Percentiles rank a stretch among this genome's conserved stretches.
phyloP scores from a whole-genome alignment of 2,329 filamentous ascomycete species.

The Fusarium nelsonii region DNA sequence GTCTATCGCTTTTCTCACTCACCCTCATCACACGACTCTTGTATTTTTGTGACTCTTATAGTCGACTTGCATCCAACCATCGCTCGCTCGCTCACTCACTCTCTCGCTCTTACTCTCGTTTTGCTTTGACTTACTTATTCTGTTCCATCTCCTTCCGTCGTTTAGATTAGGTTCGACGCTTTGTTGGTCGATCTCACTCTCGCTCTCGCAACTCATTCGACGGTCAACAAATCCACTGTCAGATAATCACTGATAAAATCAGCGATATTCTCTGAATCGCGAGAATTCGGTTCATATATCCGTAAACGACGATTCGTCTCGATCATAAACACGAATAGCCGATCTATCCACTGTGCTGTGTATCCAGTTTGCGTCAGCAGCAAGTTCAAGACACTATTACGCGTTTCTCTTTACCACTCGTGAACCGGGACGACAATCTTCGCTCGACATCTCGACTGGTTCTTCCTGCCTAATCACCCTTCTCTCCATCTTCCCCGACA shows the following conservation, averaged over 20 bases:
- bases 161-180: constrained; percentile 20
- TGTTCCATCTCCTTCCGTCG: constrained; percentile 7
- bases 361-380: constrained; percentile 17
- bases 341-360: constrained; percentile 7
- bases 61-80: constrained; percentile 1
- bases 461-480: constrained; percentile 5
- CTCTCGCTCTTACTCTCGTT: constrained; percentile 30
- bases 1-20: constrained; percentile 13
- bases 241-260: constrained; percentile 8
- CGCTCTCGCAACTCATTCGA: constrained; percentile 34
- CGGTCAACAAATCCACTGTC: constrained; percentile 18
- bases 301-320: constrained; percentile 8
- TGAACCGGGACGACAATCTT: constrained; percentile 12
- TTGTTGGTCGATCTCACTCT: constrained; percentile 33
- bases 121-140: constrained; percentile 7
- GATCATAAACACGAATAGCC: constrained; percentile 8
- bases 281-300: constrained; percentile 16
- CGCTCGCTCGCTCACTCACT: constrained; percentile 1
- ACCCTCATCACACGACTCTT: constrained; percentile 22
- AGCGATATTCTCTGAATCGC: constrained; percentile 1
- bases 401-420: constrained; percentile 10
- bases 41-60: constrained; percentile 28
- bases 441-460: constrained; percentile 3
- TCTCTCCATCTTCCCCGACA: neutral
- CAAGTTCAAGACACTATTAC: constrained; percentile 13